Base-by-base conservation (phyloP, 257 asterid species). In the Ilex asprella region DNA sequence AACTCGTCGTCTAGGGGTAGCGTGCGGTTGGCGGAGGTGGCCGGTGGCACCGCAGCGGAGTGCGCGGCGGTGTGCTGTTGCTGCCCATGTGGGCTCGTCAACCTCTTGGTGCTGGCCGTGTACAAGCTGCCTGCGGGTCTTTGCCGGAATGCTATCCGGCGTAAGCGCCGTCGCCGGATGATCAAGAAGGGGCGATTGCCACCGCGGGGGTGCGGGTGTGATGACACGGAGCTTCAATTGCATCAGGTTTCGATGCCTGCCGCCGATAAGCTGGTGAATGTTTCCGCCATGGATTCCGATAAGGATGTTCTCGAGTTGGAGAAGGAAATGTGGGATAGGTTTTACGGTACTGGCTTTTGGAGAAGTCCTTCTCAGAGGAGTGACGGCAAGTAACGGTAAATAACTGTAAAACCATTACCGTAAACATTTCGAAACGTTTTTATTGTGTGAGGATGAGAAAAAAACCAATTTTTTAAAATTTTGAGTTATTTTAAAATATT, bases 51-150 rank as follows among this genome's bases (percentile, higher is more conserved):
- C 0, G 56, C 94, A 29, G 97, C 97, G 16, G 97, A 86, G 59
- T 86, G 95, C 69, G 88, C 88, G n/a, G 97, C 89, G 51, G 77
- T 89, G 16, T 81, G 87, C 69, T 89, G 95, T 69, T 89, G 95
- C 70, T 84, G 94, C 44, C 97, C 97, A 0, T 89, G 97, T 70
- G 88, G 86, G 31, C 35, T 89, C 10, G 80, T 79, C 32, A 70
- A 84, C 58, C 79, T 89, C 41, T 70, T 89, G 16, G 80, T 89
- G 13, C 58, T 86, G 14, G 89, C 86, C 2, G 72, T 83, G 16
- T 89, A 81, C 75, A 89, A 78, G 67, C 43, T 89, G 7, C 97
- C 95, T 16, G 91, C 89, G 0, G 92, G 89, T 64, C 77, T 86
- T 0, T 86, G 80, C 80, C 82, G 89, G 77, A 86, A 79, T 61